Base-by-base conservation (phyloP, 163 green algal genomes). In the Prototheca stagnorum region DNA sequence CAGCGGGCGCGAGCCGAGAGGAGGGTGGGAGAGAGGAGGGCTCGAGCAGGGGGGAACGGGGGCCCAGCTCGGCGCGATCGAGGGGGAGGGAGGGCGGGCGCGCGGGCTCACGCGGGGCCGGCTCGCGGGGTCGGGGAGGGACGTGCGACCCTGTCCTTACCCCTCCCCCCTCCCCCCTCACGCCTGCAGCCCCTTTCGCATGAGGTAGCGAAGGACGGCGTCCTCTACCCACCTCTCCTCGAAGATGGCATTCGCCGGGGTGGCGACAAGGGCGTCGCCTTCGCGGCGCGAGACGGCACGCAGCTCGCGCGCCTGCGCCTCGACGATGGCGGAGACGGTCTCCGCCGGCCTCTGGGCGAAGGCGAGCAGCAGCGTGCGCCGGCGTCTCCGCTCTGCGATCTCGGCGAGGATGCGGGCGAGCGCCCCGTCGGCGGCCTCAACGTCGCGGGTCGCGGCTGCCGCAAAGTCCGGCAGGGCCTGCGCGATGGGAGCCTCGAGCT, bases 311-410 rank as follows among this genome's bases (percentile, higher is more conserved):
- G 31, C 54, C 49, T 63, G 64, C 21, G 51, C 48, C 19, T 54
- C 61, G 21, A 78, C 59, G 24, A 69, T 17, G 3, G 48, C 46
- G 46, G 70, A 61, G 43, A 86, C 57, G 33, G 83, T 78, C 26
- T 71, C 72, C 9, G 73, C 61, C 1, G 78, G 78, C 15, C 43
- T 67, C 22, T 79, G 47, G 2, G 57, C 58, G 52, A 88, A 88
- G 6, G 59, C 73, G 22, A 82, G 54, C 20, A 85, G 72, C 48
- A 77, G 75, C 7, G 62, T 57, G 29, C 66, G 59, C 20, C 78
- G 67, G 25, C 68, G 63, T 14, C 57, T 49, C 27, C 74, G 61
- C 57, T 84, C 74, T 27, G 64, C 53, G 39, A 81, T 64, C 26
- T 70, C 61, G 9, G 36, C 28, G 33, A 68, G 47, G 21, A 47